Evolutionary conservation across 495 filamentous ascomycete genomes (phyloP).

Genomic region (Podospora australis): DNA sequence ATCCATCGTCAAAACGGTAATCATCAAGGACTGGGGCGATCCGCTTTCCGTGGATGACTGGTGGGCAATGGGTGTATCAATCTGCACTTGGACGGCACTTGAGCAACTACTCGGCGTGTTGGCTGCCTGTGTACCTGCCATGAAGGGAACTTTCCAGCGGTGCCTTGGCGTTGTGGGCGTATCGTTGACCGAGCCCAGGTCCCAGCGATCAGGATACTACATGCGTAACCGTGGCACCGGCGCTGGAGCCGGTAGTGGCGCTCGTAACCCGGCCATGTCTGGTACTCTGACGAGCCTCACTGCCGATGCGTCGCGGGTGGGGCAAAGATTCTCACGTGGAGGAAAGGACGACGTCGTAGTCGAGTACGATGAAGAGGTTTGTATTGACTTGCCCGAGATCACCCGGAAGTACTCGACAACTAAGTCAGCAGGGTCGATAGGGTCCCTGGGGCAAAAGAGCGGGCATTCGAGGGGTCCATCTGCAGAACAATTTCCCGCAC

Average conservation of each 20-base stretch:
- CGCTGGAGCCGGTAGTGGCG: not conserved
- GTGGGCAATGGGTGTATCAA: constrained; percentile 15
- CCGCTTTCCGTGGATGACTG: constrained; percentile 6
- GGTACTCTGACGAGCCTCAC: constrained; percentile 4
- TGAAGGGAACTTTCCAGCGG: constrained; percentile 17
- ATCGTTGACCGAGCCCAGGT: constrained; percentile 12
- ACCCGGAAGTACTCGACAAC: constrained; percentile 10
- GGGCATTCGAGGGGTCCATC: constrained; percentile 1
- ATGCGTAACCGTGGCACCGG: not conserved
- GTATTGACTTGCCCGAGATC: constrained; percentile 17
- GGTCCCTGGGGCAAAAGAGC: not conserved
- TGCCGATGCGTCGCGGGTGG: not conserved
- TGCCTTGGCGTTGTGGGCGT: constrained; percentile 15
- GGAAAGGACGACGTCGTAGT: constrained; percentile 6
- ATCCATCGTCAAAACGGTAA: constrained; percentile 22
- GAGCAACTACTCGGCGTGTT: constrained; percentile 22
- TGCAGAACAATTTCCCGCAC: constrained; percentile 7
- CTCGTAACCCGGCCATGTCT: not conserved
- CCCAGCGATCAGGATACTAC: constrained; percentile 5
- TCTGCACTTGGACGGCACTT: constrained; percentile 20
- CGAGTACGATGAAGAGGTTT: constrained; percentile 17
- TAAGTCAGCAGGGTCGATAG: constrained; percentile 4
- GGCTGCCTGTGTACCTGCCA: constrained; percentile 22
- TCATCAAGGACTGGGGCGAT: constrained; percentile 15
- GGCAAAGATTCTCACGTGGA: not conserved